Evolutionary conservation across 1,284 basidiomycete species (phyloP).

Genomic region (Ustilago crameri): DNA sequence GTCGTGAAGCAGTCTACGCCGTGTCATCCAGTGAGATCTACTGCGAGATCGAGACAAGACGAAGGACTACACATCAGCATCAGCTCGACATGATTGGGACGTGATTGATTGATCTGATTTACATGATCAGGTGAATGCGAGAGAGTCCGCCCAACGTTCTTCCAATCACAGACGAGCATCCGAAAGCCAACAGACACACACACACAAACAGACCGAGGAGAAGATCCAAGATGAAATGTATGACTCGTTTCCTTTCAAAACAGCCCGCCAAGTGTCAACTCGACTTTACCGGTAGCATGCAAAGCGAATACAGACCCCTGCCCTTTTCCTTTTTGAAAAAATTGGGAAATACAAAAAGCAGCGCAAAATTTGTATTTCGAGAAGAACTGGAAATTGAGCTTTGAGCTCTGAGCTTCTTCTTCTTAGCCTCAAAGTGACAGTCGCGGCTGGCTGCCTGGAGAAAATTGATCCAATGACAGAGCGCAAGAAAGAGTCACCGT

Average conservation of each 20-base stretch:
- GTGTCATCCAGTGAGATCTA: too few relatives aligned
- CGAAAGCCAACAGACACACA: too few relatives aligned
- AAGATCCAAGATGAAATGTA: not conserved
- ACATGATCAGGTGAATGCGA: constrained; percentile 2
- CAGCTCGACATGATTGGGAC: constrained; percentile 1
- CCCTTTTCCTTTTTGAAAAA: too few relatives aligned
- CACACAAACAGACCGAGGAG: too few relatives aligned
- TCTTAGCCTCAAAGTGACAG: not conserved
- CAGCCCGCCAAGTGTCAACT: too few relatives aligned
- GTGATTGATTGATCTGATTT: not conserved
- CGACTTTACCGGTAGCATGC: too few relatives aligned
- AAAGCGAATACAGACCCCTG: too few relatives aligned
- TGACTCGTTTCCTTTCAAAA: constrained; percentile 23
- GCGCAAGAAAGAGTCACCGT: constrained; percentile 35
- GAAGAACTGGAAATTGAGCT: constrained; percentile 22
- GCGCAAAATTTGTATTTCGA: constrained; percentile 20
- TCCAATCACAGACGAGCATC: constrained; percentile 20
- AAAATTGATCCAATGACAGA: constrained; percentile 34
- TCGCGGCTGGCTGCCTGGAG: too few relatives aligned
- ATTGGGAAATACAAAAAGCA: constrained; percentile 7
- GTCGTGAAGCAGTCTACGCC: too few relatives aligned
- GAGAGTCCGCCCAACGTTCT: not conserved
- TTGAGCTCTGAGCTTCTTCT: not conserved
- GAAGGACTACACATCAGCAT: too few relatives aligned
- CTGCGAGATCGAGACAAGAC: not conserved